Percentiles rank a stretch among this genome's conserved stretches.
Conservation (phyloP, 1,284 basidiomycete species). For the Trichosporon faecale region DNA sequence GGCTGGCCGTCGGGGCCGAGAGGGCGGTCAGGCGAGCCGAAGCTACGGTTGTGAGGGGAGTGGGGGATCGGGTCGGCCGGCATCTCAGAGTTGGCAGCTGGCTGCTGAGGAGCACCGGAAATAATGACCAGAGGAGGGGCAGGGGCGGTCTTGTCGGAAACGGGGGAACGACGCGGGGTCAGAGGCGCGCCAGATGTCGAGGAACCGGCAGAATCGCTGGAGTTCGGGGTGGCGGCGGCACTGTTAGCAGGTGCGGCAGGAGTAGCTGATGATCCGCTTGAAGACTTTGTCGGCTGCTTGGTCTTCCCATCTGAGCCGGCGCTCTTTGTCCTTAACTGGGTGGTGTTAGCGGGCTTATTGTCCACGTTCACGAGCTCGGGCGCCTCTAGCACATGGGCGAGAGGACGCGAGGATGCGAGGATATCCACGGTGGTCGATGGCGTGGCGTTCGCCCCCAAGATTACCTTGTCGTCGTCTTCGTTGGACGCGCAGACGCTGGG, state of each 20-base stretch:
- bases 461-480: constrained; percentile 11
- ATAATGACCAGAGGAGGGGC: constrained; percentile 87
- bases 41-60: constrained; percentile 55
- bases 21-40: constrained; percentile 42
- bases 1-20: constrained; percentile 45
- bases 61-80: constrained; percentile 60
- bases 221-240: constrained; percentile 8
- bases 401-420: background rate
- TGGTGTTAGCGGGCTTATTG: constrained; percentile 7
- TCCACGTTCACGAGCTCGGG: background rate
- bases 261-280: constrained; percentile 51
- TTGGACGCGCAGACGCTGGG: background rate
- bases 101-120: constrained; percentile 50
- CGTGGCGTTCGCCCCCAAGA: background rate
- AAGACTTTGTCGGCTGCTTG: constrained; percentile 33
- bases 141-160: constrained; percentile 52
- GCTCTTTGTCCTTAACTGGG: constrained; percentile 40
- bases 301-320: constrained; percentile 42
- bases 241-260: constrained; percentile 36
- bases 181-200: constrained; percentile 43
- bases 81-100: constrained; percentile 57
- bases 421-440: background rate
- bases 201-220: constrained; percentile 14
- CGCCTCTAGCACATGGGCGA: background rate
- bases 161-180: constrained; percentile 46